These are phyloP conservation scores for Phytophthora ohioensis DNA, from an alignment of 352 stramenopile genomes.

Conservation along the genomic window DNA sequence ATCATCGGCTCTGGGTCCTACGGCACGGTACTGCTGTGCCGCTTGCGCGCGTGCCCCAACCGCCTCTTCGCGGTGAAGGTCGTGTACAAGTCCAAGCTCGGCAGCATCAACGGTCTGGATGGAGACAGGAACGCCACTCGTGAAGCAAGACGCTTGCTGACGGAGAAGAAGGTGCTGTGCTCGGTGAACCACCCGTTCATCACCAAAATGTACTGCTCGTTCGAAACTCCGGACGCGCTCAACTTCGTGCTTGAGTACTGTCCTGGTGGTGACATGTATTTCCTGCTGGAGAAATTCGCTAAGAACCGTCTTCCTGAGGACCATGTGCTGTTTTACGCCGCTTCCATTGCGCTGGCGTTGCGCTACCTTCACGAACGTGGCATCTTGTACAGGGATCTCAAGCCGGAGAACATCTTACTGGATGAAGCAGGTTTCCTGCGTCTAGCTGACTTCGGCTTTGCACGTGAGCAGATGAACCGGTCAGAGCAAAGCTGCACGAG, in stretches of 20 bases:
- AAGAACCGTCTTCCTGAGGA: constrained; percentile 94
- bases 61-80: constrained; percentile 79
- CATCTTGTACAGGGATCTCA: constrained; percentile 92
- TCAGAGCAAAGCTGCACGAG: constrained; percentile 75
- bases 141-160: constrained; percentile 87
- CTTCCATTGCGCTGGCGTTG: constrained; percentile 96
- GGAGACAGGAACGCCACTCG: constrained; percentile 42
- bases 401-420: constrained; percentile 93
- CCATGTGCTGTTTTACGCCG: constrained; percentile 96
- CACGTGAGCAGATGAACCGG: constrained; percentile 57
- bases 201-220: constrained; percentile 96
- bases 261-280: constrained; percentile 96
- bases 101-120: constrained; percentile 33
- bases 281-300: constrained; percentile 89
- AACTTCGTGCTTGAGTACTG: constrained; percentile 99
- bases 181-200: constrained; percentile 97
- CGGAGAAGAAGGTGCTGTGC: constrained; percentile 98
- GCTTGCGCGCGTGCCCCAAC: constrained; percentile 49
- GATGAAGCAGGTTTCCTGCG: constrained; percentile 91
- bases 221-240: constrained; percentile 91
- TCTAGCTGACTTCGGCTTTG: constrained; percentile 88
- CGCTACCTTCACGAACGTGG: constrained; percentile 83
- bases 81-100: constrained; percentile 78
- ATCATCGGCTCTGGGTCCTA: constrained; percentile 84
- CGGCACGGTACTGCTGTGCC: constrained; percentile 75